Percentiles rank a stretch among this genome's conserved stretches.
Evolutionary conservation across 495 filamentous ascomycete species (phyloP).

Genomic region (Neurospora sp.): DNA sequence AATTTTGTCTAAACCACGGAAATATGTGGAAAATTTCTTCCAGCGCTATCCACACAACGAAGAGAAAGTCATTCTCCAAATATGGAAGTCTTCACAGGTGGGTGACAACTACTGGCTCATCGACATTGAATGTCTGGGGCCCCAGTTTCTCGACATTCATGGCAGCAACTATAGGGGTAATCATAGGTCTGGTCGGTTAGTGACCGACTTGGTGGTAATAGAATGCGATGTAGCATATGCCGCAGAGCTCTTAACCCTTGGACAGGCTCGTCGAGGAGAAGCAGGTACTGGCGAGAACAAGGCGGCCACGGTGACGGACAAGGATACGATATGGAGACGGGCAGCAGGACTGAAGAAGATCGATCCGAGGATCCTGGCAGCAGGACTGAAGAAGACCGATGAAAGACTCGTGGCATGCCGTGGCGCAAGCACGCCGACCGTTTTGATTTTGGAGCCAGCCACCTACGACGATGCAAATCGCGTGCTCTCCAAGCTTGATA

Average conservation of each 20-base stretch:
- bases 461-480: not conserved
- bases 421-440: no score
- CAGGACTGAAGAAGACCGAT: no score
- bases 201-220: no score
- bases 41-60: not conserved
- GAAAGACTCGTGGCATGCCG: no score
- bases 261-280: not conserved
- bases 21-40: not conserved
- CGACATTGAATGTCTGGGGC: not conserved
- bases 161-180: no score
- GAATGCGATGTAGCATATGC: not conserved
- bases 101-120: not conserved
- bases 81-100: no score
- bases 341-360: not conserved
- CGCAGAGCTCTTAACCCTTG: not conserved
- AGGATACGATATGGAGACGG: not conserved
- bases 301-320: not conserved
- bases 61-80: not conserved
- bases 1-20: not conserved
- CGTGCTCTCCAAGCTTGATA: not conserved
- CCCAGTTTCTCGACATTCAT: no score
- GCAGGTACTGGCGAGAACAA: not conserved
- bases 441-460: no score
- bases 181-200: no score
- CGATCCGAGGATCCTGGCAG: no score